Evolutionary conservation across 192 early-diverging fungal species (phyloP), one percentile per base, ranked within the genome.

Genomic region (Haplosporangium gracile): DNA sequence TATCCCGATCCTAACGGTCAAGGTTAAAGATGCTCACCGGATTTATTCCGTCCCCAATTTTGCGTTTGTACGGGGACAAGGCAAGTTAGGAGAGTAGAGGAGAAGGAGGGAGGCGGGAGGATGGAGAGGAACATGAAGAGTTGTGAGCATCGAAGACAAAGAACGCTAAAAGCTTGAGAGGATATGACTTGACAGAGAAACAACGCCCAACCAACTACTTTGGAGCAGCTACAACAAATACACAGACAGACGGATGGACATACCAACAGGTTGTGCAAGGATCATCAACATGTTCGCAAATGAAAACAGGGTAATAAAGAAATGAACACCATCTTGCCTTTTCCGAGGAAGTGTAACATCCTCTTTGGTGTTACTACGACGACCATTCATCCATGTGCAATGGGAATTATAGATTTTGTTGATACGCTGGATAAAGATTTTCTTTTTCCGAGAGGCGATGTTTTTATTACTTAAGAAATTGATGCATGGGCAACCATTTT

Each of bases 91-190:
- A n/a, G 55, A 32, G 11, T 11, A 2, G 29, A 24, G n/a, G 24
- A 2, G n/a, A 26, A n/a, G 8, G 26, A 7, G 24, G 26, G 24
- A 60, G 60, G 29, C 13, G 60, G 29, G 15, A 29, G 60, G 29
- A 29, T n/a, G 29, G 49, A 51, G 49, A 0, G 5, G 49, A 11
- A 43, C 7, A 51, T 2, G 60, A 57, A 13, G 60, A 11, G 60
- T 4, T 65, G 60, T 65, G 60, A 65, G 60, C 60, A 65, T 65
- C 60, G 29, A 65, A 65, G n/a, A 65, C 60, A 65, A 65, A 13
- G 10, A 65, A 65, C 60, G 13, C 60, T 32, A 65, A 65, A 65
- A 15, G 26, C 26, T 29, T 32, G 43, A 45, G 43, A 45, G 11
- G 43, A 45, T 45, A 11, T 45, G 47, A 49, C 47, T 4, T 57